Evolutionary conservation across 495 filamentous ascomycete species (phyloP).

Genomic region (Geopyxis carbonaria): DNA sequence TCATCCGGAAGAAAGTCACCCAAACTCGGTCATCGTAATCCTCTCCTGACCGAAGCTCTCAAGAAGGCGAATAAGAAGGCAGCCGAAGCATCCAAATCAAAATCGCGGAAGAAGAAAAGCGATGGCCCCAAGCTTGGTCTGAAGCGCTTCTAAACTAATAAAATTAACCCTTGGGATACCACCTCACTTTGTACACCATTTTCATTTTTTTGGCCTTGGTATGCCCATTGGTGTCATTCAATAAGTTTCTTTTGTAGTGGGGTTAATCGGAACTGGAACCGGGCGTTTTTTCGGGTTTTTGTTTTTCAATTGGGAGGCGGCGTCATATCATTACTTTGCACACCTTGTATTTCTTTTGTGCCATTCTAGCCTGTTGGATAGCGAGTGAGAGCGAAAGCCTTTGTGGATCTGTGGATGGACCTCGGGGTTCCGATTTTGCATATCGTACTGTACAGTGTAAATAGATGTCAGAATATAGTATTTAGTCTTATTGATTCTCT

Average conservation of each 20-base stretch:
- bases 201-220: conserved; percentile 2
- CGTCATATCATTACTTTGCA: too few relatives aligned
- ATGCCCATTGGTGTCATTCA: neutral
- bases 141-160: conserved; percentile 16
- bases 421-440: too few relatives aligned
- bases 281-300: neutral
- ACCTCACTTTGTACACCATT: neutral
- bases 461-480: too few relatives aligned
- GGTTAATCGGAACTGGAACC: too few relatives aligned
- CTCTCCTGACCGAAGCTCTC: conserved; percentile 6
- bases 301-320: neutral
- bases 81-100: conserved; percentile 5
- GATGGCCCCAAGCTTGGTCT: conserved; percentile 17
- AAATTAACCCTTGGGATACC: neutral
- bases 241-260: neutral
- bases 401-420: too few relatives aligned
- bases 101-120: too few relatives aligned
- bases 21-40: conserved; percentile 8
- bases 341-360: too few relatives aligned
- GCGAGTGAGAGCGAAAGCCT: too few relatives aligned
- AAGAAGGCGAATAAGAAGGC: conserved; percentile 17
- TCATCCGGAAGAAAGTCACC: conserved; percentile 18
- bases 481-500: too few relatives aligned
- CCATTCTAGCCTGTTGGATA: too few relatives aligned
- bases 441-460: too few relatives aligned